Base-by-base conservation (phyloP, 1,139 yeast species). In the Debaryomyces singareniensis region DNA sequence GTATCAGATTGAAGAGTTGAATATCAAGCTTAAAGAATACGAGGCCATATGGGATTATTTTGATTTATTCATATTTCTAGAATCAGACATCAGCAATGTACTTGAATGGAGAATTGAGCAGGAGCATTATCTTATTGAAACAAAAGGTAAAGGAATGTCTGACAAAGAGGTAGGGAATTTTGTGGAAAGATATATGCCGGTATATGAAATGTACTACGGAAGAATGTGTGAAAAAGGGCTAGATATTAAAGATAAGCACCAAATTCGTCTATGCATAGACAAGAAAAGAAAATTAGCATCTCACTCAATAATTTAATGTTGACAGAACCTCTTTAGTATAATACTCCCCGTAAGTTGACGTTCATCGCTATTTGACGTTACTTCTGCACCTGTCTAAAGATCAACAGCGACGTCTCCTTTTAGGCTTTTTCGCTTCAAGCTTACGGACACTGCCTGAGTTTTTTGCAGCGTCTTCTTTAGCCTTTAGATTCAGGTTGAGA, bases 101-200 rank as follows among this genome's bases (percentile, higher is more conserved):
- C 81, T 78, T 51, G 53, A 50, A 6, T 91, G 98, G 98, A 68
- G 98, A 37, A 52, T 71, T 4, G 75, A 89, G 52, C 97, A 91
- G 55, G 98, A 91, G 47, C 84, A 81, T 39, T 73, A 64, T 3
- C 55, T 86, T 44, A 74, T 79, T 6, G 31, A 36, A 6, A 38
- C 40, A 5, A 39, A 37, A 4, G 14, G 22, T 15, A 59, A 51
- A 11, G 96, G 95, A 0, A 35, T 47, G 1, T 58, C 78, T 2
- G 93, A 84, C 43, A 67, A 51, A 0, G 70, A 81, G 44, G 95
- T 91, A 3, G 50, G 42, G 6, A 38, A 40, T 15, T 91, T 91
- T 58, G 78, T 91, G 5, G 76, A 81, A 38, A 70, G 95, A 36
- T 91, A 91, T 53, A 81, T 84, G 86, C 95, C 95, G 1, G 73